Conservation (phyloP, 1,284 basidiomycete species). For the Ustilago sp. region DNA sequence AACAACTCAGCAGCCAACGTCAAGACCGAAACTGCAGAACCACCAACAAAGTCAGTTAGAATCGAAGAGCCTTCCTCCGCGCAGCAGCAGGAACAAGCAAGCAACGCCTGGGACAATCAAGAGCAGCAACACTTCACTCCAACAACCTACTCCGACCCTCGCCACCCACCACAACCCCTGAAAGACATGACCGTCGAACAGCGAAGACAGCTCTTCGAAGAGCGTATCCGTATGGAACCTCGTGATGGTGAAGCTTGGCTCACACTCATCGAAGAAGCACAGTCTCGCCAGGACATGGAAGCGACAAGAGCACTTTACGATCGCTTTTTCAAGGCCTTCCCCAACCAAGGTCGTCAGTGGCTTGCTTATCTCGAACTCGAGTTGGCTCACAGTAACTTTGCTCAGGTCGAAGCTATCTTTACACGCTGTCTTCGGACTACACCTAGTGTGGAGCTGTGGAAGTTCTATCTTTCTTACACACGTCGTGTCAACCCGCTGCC, state of each 20-base stretch:
- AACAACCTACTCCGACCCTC: constrained; percentile 5
- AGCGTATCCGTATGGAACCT: constrained; percentile 72
- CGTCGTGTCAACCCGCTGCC: constrained; percentile 67
- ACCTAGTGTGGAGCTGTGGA: constrained; percentile 86
- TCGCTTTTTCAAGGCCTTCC: constrained; percentile 79
- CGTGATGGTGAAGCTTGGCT: constrained; percentile 79
- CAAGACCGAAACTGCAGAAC: constrained; percentile 15
- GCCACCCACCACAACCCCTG: constrained; percentile 25
- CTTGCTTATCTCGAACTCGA: constrained; percentile 80
- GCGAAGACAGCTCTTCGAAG: constrained; percentile 47
- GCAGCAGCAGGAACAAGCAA: constrained; percentile 10
- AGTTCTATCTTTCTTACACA: constrained; percentile 73
- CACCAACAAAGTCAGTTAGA: neutral
- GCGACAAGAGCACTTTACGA: constrained; percentile 80
- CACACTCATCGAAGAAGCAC: constrained; percentile 77
- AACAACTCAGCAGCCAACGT: neutral
- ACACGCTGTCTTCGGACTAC: constrained; percentile 83
- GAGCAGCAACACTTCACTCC: neutral
- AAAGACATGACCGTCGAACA: constrained; percentile 48
- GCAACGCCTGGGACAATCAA: neutral
- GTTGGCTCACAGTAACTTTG: constrained; percentile 77
- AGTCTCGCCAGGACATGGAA: constrained; percentile 77
- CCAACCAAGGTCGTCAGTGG: constrained; percentile 74
- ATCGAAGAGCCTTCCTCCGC: neutral
- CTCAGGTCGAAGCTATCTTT: constrained; percentile 73